Percentiles rank a stretch among this genome's conserved stretches.
Conservation (phyloP, 2,329 filamentous ascomycete genomes). For the Monosporascus sp. region DNA sequence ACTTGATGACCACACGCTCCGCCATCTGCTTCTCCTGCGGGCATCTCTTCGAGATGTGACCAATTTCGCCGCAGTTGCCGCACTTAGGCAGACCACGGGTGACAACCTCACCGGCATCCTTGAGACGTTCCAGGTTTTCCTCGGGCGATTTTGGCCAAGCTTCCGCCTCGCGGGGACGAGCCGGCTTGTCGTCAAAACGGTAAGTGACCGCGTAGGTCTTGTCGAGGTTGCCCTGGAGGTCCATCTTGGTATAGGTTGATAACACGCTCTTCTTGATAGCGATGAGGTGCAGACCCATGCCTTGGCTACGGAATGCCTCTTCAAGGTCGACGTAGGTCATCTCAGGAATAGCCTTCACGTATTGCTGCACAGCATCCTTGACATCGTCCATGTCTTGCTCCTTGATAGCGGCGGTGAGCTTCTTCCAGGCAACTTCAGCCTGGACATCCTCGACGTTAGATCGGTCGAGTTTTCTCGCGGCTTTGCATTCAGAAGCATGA, state of each 20-base stretch:
- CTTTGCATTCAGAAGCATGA: slow-evolving; percentile 48
- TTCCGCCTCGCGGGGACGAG: slow-evolving; percentile 52
- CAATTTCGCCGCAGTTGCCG: slow-evolving; percentile 58
- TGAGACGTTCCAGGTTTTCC: slow-evolving; percentile 60
- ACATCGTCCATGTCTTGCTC: slow-evolving; percentile 58
- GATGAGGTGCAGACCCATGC: slow-evolving; percentile 56
- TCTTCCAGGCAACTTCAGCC: slow-evolving; percentile 53
- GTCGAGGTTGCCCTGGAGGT: slow-evolving; percentile 62
- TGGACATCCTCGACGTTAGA: slow-evolving; percentile 41
- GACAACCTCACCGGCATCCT: slow-evolving; percentile 60
- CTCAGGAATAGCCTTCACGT: slow-evolving; percentile 55
- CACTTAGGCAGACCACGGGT: slow-evolving; percentile 56
- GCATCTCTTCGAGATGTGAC: slow-evolving; percentile 58
- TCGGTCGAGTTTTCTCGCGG: slow-evolving; percentile 54
- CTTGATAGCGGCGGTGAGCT: slow-evolving; percentile 45
- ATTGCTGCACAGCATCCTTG: slow-evolving; percentile 55
- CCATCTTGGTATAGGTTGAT: slow-evolving; percentile 62
- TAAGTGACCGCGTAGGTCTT: slow-evolving; percentile 61
- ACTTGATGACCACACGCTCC: slow-evolving; percentile 46
- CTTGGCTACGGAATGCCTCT: slow-evolving; percentile 48
- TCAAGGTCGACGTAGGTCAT: slow-evolving; percentile 59
- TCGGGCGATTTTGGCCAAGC: slow-evolving; percentile 53
- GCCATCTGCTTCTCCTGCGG: slow-evolving; percentile 50
- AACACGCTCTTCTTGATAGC: slow-evolving; percentile 52
- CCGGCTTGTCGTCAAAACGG: slow-evolving; percentile 53